These are phyloP conservation scores for Kodamaea kaohsiungensis DNA, from an alignment of 805 yeast genomes.

Conservation along the genomic window DNA sequence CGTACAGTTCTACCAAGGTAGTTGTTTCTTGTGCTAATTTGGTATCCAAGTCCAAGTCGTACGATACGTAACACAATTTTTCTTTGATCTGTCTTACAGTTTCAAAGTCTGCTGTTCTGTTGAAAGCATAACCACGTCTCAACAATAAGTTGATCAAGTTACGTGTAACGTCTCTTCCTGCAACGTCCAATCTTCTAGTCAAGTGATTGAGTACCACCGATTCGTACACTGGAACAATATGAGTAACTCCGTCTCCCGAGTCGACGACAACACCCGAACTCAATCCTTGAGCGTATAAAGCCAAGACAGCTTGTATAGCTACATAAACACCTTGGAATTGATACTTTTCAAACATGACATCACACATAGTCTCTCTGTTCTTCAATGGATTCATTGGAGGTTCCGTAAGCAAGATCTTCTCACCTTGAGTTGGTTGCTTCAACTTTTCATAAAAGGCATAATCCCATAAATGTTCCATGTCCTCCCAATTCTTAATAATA, in stretches of 20 bases:
- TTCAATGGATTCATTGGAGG: slow-evolving; percentile 97
- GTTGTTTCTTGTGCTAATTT: slow-evolving; percentile 94
- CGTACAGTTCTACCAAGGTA: slow-evolving; percentile 85
- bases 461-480: slow-evolving; percentile 98
- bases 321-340: slow-evolving; percentile 91
- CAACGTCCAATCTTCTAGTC: slow-evolving; percentile 90
- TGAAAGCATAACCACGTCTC: slow-evolving; percentile 96
- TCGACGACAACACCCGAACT: slow-evolving; percentile 98
- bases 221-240: slow-evolving; percentile 97
- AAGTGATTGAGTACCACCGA: slow-evolving; percentile 94
- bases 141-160: slow-evolving; percentile 86
- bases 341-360: slow-evolving; percentile 89
- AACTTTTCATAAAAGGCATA: slow-evolving; percentile 92
- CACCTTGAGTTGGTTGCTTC: slow-evolving; percentile 71
- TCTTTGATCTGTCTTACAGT: slow-evolving; percentile 98
- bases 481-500: slow-evolving; percentile 96
- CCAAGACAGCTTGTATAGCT: slow-evolving; percentile 97
- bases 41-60: slow-evolving; percentile 87
- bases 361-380: slow-evolving; percentile 89
- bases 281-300: slow-evolving; percentile 94
- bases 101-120: slow-evolving; percentile 98
- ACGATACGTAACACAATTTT: slow-evolving; percentile 91
- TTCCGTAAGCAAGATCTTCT: slow-evolving; percentile 87
- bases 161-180: slow-evolving; percentile 98
- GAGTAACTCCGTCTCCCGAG: slow-evolving; percentile 98